phyloP scores from a whole-genome alignment of 2,329 filamentous ascomycete species.

The Plectosphaerella plurivora region DNA sequence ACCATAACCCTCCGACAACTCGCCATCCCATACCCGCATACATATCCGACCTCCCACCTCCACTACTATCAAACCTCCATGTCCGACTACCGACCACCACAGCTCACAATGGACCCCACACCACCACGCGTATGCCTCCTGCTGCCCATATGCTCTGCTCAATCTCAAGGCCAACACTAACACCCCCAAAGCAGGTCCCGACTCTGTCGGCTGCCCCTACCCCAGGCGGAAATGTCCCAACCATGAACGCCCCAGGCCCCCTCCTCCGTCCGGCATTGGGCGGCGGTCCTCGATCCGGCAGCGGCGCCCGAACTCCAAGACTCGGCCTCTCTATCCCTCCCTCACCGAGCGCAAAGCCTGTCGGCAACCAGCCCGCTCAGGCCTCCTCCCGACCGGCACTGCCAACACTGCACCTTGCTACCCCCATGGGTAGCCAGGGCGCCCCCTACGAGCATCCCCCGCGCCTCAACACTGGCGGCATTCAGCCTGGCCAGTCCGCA shows the following conservation, averaged over 20 bases:
- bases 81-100: conserved; percentile 11
- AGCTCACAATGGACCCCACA: conserved; percentile 9
- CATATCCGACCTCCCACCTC: neutral
- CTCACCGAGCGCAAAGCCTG: conserved; percentile 76
- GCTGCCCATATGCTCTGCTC: neutral
- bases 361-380: conserved; percentile 46
- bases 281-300: conserved; percentile 53
- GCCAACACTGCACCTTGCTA: conserved; percentile 80
- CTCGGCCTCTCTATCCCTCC: conserved; percentile 87
- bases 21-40: too few relatives aligned
- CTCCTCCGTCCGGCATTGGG: conserved; percentile 80
- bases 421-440: conserved; percentile 77
- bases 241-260: conserved; percentile 73
- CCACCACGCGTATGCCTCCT: conserved; percentile 10
- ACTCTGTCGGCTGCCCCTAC: conserved; percentile 23
- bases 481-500: conserved; percentile 59
- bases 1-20: too few relatives aligned
- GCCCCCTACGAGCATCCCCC: conserved; percentile 64
- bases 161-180: neutral
- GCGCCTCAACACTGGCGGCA: conserved; percentile 42
- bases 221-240: conserved; percentile 31
- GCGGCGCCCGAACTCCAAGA: conserved; percentile 64
- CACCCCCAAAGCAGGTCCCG: conserved; percentile 9
- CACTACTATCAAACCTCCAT: neutral
- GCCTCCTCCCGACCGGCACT: conserved; percentile 55